A percentile compares a stretch with the other conserved stretches of the same genome.
phyloP scores from a whole-genome alignment of 257 asterid species.

The Ophiorrhiza pumila region DNA sequence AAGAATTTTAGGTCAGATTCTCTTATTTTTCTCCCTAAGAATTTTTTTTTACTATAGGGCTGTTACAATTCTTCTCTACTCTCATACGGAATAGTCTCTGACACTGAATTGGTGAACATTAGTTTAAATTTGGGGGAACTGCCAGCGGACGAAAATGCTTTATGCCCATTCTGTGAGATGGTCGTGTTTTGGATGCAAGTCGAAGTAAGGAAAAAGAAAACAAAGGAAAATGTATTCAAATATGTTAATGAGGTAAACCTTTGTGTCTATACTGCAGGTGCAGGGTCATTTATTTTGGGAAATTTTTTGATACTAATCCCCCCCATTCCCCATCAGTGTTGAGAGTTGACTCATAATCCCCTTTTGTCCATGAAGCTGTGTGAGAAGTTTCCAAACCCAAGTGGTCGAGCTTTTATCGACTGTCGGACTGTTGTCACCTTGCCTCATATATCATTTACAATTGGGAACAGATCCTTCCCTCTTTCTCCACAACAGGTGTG shows the following conservation, averaged over 20 bases:
- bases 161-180: slow-evolving; percentile 33
- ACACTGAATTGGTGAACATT: slow-evolving; percentile 2
- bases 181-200: slow-evolving; percentile 33
- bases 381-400: slow-evolving; percentile 35
- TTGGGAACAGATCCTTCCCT: slow-evolving; percentile 29
- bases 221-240: slow-evolving; percentile 22
- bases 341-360: not conserved
- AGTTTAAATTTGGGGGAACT: slow-evolving; percentile 3
- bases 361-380: slow-evolving; percentile 23
- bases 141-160: slow-evolving; percentile 2
- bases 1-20: slow-evolving; percentile 19
- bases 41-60: not conserved
- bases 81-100: not conserved
- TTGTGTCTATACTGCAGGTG: no score
- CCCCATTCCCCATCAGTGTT: no score
- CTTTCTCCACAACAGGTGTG: slow-evolving; percentile 33
- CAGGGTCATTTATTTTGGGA: not conserved
- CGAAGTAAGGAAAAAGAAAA: slow-evolving; percentile 23
- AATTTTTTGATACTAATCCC: not conserved
- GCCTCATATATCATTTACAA: slow-evolving; percentile 30
- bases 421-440: slow-evolving; percentile 25
- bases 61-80: not conserved
- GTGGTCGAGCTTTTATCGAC: slow-evolving; percentile 24
- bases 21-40: not conserved
- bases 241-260: slow-evolving; percentile 26